Evolutionary conservation across 2,329 filamentous ascomycete genomes (phyloP), one percentile per base, ranked within the genome.

Genomic region (Fusarium stilboides): DNA sequence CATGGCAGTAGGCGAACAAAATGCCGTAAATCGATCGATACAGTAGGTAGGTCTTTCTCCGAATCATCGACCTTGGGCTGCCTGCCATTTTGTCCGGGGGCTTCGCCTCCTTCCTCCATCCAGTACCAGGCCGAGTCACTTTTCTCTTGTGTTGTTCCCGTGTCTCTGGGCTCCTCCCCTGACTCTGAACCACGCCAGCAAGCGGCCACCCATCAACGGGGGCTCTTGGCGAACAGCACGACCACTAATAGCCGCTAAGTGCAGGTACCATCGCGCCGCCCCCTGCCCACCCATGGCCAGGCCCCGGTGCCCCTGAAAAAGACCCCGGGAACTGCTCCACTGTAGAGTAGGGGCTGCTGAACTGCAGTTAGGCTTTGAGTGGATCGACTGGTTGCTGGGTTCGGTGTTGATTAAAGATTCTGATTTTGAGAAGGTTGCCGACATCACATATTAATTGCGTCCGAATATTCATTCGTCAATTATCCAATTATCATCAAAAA

Each of bases 221-320:
- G 49, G 62, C 46, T 54, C 58, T 70, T 70, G 55, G 67, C 63
- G 54, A 55, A 22, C 59, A 52, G 49, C 40, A 36, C 49, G 46
- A 62, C 68, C 68, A 69, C 68, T 71, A 64, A 58, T 45, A 60
- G 54, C 58, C 65, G 65, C 63, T 68, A 70, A 60, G 69, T 53
- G 42, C 63, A 70, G 67, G 57, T 65, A 60, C 62, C 62, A 70
- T 69, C 66, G 52, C 39, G 57, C 57, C 44, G 42, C 57, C 62
- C 65, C 65, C 61, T 68, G 58, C 43, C 31, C 31, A 33, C 28
- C 34, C 37, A 22, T 54, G 52, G 52, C 52, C 37, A 45, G 57
- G 58, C 34, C 40, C 45, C 47, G 51, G 51, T 44, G 50, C 62
- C 63, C 63, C 65, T 64, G 57, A 49, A 45, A 55, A 49, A 43